Evolutionary conservation across 148 eudicot species (phyloP), one percentile per base, ranked within the genome.

Genomic region (Camellia granthamiana): DNA sequence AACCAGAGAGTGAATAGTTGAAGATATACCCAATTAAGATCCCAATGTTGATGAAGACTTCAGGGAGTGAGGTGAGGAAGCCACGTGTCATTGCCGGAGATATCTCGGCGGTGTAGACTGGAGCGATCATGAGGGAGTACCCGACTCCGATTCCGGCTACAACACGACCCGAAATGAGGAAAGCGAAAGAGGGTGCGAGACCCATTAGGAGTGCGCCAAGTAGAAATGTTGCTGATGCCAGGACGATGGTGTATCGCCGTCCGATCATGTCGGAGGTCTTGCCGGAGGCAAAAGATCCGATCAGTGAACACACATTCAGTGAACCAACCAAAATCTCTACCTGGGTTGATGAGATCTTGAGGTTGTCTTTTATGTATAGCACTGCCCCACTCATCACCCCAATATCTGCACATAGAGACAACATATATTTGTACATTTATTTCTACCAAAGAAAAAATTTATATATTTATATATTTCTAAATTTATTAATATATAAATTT

Each of bases 301-400:
- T 23, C 30, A 23, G 30, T 23, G 30, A 23, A 23, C 30, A 23
- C 30, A 23, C 30, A 23, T 23, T 23, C 30, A 23, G 30, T 23
- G 94, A 87, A 2, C 98, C 98, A 58, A 92, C 91, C 41, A 95
- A 77, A 62, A 95, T 80, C 78, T 95, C 93, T 64, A 72, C 90
- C 80, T 93, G 88, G 23, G 79, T 41, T 18, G 86, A 75, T 42
- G 92, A 82, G 63, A 95, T 83, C 43, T 90, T 87, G 0, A 95
- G 74, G 74, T 84, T 74, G 55, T 91, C 96, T 82, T 65, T 92
- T 44, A 95, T 91, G 86, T 78, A 91, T 0, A 93, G 85, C 0
- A 88, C 79, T 59, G 97, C 98, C 3, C 98, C 98, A 83, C 97
- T 93, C 84, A 95, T 95, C 54, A 95, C 97, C 23, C 97, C 98